Conservation (phyloP, 1,139 yeast genomes). For the Kurtzmaniella natalensis region DNA sequence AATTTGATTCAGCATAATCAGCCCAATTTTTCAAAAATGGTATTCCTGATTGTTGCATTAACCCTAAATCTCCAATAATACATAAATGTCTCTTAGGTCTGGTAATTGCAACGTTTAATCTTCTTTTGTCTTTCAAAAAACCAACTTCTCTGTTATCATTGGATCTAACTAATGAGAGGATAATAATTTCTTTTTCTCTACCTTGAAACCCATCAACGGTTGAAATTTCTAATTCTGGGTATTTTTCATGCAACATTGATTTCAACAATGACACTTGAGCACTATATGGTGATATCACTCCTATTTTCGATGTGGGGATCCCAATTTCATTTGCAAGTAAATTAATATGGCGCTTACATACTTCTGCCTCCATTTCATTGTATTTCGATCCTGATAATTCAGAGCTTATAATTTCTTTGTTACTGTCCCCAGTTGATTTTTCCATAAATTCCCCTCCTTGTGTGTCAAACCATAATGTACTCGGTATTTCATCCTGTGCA, state of each 20-base stretch:
- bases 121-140: slow-evolving; percentile 63
- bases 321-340: slow-evolving; percentile 20
- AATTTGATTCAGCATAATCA: slow-evolving; percentile 62
- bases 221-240: slow-evolving; percentile 30
- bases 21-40: slow-evolving; percentile 65
- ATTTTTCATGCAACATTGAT: slow-evolving; percentile 29
- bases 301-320: slow-evolving; percentile 52
- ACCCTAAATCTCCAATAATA: slow-evolving; percentile 81
- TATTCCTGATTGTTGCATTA: slow-evolving; percentile 34
- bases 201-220: slow-evolving; percentile 52
- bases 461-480: slow-evolving; percentile 78
- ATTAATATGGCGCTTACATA: slow-evolving; percentile 49
- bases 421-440: slow-evolving; percentile 36
- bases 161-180: slow-evolving; percentile 36
- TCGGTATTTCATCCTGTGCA: slow-evolving; percentile 31
- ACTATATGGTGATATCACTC: slow-evolving; percentile 83
- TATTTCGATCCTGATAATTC: slow-evolving; percentile 49
- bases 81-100: slow-evolving; percentile 84
- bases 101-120: slow-evolving; percentile 88
- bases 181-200: slow-evolving; percentile 81
- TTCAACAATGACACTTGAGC: slow-evolving; percentile 75
- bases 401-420: slow-evolving; percentile 16
- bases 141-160: slow-evolving; percentile 63
- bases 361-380: slow-evolving; percentile 67
- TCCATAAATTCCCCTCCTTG: slow-evolving; percentile 86